Base-by-base conservation (phyloP, 129 eudicot species). In the Cynara cardunculus region DNA sequence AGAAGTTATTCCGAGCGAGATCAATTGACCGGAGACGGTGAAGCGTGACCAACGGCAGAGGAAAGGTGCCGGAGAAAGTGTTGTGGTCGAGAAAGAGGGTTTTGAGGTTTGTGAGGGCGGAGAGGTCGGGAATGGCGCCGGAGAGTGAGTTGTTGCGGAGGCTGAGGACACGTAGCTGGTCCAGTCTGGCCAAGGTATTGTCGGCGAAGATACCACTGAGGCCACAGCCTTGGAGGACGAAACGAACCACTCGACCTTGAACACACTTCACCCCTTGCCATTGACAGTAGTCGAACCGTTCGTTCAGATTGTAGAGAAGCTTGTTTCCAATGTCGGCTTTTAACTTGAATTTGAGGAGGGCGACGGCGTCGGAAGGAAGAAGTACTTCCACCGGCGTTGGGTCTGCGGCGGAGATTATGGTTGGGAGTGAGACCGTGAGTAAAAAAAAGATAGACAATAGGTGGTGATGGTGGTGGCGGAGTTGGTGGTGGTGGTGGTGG, bases 241-340 rank as follows among this genome's bases (percentile, higher is more conserved):
- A 81, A 14, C 96, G 96, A 7, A 94, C 94, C 5, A 94, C 91
- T 2, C 96, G 91, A 73, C 91, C 89, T 72, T 90, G 94, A 1
- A 76, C 91, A 59, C 97, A 94, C 19, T 94, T 92, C 11, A 87
- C 97, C 0, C 98, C 98, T 72, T 74, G 96, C 98, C 98, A 94
- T 14, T 83, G 89, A 70, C 98, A 94, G 85, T 88, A 87, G 82
- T 93, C 97, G 78, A 88, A 91, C 32, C 86, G 90, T 49, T 90
- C 89, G 89, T 86, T 87, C 61, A 89, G 89, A 16, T 87, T 79
- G 90, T 91, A 94, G 86, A 77, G 88, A 2, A 94, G 98, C 37
- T 73, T 88, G 89, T 88, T 90, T 82, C 84, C 87, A 1, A 59
- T 18, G 89, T 94, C 98, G 13, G 97, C 93, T 70, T 88, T 78